Percentiles rank a stretch among this genome's conserved stretches.
Conservation (phyloP, 108 stramenopile species). For the Cyclostephanos invisitatus region DNA sequence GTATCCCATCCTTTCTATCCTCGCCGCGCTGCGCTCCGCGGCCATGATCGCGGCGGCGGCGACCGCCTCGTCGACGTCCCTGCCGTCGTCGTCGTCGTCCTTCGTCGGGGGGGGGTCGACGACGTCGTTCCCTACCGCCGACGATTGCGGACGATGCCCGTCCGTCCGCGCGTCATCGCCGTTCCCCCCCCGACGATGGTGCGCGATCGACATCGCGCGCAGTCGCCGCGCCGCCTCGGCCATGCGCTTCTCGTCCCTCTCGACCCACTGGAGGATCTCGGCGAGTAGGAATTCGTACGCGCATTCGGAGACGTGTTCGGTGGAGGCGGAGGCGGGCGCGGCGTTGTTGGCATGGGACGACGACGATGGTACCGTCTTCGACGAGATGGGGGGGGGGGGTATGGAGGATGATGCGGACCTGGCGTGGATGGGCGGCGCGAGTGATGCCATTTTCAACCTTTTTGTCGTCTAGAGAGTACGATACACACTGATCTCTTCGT, state of each 20-base stretch:
- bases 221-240: conserved; percentile 22
- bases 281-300: conserved; percentile 79
- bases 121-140: background rate
- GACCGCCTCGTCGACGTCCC: background rate
- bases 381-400: conserved; percentile 14
- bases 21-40: conserved; percentile 79
- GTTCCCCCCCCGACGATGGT: background rate
- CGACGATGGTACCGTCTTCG: conserved; percentile 19
- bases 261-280: conserved; percentile 75
- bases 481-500: no score
- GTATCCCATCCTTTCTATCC: conserved; percentile 93
- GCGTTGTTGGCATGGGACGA: conserved; percentile 8
- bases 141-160: no score
- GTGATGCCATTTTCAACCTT: background rate
- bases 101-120: background rate
- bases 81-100: background rate
- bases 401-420: conserved; percentile 15
- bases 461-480: no score
- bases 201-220: conserved; percentile 14
- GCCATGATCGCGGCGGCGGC: conserved; percentile 46
- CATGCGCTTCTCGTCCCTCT: conserved; percentile 52
- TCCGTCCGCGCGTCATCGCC: conserved; percentile 21
- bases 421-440: conserved; percentile 7
- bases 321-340: conserved; percentile 14
- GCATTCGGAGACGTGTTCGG: conserved; percentile 70